Percentiles rank a stretch among this genome's conserved stretches.
These are phyloP conservation scores for Ogataea trehaloabstinens DNA, from an alignment of 805 yeast genomes.

Conservation along the genomic window DNA sequence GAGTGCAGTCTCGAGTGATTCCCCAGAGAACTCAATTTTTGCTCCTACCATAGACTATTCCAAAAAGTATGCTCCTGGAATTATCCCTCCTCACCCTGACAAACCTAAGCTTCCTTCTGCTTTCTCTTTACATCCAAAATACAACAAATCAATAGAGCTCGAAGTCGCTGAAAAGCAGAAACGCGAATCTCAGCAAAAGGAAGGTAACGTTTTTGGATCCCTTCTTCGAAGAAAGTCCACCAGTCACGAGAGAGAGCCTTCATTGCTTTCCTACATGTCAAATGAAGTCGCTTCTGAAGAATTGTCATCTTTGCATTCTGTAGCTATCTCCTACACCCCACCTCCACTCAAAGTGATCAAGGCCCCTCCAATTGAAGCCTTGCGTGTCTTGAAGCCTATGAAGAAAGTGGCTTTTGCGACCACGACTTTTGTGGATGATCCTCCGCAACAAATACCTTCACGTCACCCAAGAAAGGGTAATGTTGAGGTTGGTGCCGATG, in stretches of 20 bases:
- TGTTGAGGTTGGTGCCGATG: conserved; percentile 41
- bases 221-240: conserved; percentile 29
- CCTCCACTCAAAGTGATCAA: conserved; percentile 26
- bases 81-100: conserved; percentile 52
- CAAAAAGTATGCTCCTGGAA: conserved; percentile 36
- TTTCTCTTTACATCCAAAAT: conserved; percentile 32
- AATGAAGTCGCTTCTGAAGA: conserved; percentile 15
- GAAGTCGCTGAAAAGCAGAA: conserved; percentile 20
- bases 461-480: conserved; percentile 79
- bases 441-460: conserved; percentile 93
- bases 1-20: neutral
- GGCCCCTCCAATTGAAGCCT: conserved; percentile 28
- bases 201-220: conserved; percentile 29
- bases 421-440: conserved; percentile 70
- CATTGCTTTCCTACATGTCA: conserved; percentile 16
- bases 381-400: conserved; percentile 36
- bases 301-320: conserved; percentile 7
- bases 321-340: conserved; percentile 17
- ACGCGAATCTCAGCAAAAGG: conserved; percentile 18
- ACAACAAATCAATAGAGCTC: conserved; percentile 24
- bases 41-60: conserved; percentile 24
- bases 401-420: conserved; percentile 76
- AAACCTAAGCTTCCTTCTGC: conserved; percentile 49
- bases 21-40: conserved; percentile 18
- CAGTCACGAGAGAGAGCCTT: conserved; percentile 14